Evolutionary conservation across 148 eudicot genomes (phyloP).

Genomic region (Rhododendron williamsianum): DNA sequence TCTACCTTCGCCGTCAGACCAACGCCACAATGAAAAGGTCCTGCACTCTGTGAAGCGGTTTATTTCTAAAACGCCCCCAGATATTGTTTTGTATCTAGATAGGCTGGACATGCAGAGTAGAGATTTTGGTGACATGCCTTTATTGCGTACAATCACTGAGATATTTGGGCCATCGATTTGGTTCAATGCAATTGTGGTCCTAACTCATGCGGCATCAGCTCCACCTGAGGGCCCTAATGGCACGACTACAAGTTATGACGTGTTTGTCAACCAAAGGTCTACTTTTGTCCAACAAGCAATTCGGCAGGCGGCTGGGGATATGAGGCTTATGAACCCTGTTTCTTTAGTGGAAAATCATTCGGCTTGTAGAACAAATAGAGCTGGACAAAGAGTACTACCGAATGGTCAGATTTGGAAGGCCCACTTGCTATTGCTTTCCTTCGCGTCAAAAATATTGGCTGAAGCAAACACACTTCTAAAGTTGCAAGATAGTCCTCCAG

Average conservation of each 20-base stretch:
- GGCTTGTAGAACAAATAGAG: conserved; percentile 87
- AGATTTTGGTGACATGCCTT: conserved; percentile 84
- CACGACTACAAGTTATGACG: conserved; percentile 70
- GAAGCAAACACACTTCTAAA: conserved; percentile 83
- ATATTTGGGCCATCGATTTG: conserved; percentile 90
- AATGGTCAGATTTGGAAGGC: conserved; percentile 99
- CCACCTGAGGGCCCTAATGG: conserved; percentile 99
- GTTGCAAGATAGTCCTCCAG: conserved; percentile 85
- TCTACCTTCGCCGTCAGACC: conserved; percentile 73
- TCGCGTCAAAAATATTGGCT: conserved; percentile 92
- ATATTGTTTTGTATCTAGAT: conserved; percentile 87
- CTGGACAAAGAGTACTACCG: conserved; percentile 92
- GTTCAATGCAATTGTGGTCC: conserved; percentile 93
- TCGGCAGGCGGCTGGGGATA: conserved; percentile 98
- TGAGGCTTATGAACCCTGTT: conserved; percentile 97
- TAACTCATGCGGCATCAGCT: conserved; percentile 98
- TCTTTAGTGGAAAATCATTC: conserved; percentile 94
- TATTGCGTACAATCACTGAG: conserved; percentile 74
- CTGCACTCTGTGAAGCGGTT: conserved; percentile 72
- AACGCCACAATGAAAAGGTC: conserved; percentile 71
- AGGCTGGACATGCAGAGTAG: conserved; percentile 92
- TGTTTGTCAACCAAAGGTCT: conserved; percentile 92
- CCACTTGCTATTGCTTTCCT: conserved; percentile 73
- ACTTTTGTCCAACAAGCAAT: conserved; percentile 93
- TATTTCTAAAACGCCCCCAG: conserved; percentile 86